phyloP scores from a whole-genome alignment of 2,329 filamentous ascomycete genomes.

The Bisporella sp. region DNA sequence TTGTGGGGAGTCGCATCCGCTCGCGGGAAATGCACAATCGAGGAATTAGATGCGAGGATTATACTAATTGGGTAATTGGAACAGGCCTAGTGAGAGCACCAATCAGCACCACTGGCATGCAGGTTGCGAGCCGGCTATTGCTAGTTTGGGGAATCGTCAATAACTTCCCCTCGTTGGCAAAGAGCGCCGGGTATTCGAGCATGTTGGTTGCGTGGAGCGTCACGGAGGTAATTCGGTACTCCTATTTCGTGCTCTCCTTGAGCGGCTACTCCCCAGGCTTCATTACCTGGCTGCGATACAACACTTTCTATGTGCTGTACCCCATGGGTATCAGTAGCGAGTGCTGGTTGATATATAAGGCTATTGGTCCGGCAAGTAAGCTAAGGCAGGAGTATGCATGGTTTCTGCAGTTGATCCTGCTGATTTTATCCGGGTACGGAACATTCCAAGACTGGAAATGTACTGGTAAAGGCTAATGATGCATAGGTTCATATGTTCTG shows the following conservation, averaged over 20 bases:
- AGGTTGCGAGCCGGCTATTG: slow-evolving; percentile 79
- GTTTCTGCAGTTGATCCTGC: slow-evolving; percentile 57
- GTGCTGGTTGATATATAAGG: slow-evolving; percentile 69
- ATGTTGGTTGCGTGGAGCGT: slow-evolving; percentile 85
- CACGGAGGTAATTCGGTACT: slow-evolving; percentile 90
- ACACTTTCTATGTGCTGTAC: slow-evolving; percentile 89
- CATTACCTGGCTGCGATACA: slow-evolving; percentile 80
- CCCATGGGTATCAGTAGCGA: slow-evolving; percentile 87
- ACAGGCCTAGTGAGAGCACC: slow-evolving; percentile 80
- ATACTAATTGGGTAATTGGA: background rate
- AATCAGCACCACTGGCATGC: slow-evolving; percentile 78
- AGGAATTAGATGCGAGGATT: background rate
- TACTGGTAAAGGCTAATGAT: slow-evolving; percentile 10
- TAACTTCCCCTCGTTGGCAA: slow-evolving; percentile 61
- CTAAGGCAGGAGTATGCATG: slow-evolving; percentile 46
- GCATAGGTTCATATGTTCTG: slow-evolving; percentile 60
- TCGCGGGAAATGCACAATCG: too few relatives aligned
- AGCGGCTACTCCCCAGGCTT: slow-evolving; percentile 52
- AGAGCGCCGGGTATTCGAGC: slow-evolving; percentile 57
- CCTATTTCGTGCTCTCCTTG: slow-evolving; percentile 77
- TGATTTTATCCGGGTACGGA: slow-evolving; percentile 67
- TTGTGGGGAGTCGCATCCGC: background rate
- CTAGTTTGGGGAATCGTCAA: slow-evolving; percentile 82
- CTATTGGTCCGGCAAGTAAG: slow-evolving; percentile 52
- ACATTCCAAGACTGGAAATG: background rate